Evolutionary conservation across 2,329 filamentous ascomycete genomes (phyloP).

Genomic region (Stagonosporopsis chrysanthemi): DNA sequence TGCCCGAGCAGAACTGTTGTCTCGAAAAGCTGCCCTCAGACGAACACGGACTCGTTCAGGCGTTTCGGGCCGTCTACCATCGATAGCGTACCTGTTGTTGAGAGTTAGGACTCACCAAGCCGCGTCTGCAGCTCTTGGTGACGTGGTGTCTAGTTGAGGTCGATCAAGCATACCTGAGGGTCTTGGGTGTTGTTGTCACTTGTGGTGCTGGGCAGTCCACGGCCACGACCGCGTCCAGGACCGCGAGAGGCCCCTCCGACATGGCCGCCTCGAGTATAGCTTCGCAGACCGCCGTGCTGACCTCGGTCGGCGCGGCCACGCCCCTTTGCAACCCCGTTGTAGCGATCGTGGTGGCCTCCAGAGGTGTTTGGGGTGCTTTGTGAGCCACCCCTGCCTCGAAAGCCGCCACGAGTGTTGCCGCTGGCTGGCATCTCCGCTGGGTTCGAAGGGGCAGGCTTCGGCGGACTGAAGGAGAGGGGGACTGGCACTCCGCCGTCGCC

Average conservation of each 20-base stretch:
- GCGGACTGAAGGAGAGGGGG: slow-evolving; percentile 17
- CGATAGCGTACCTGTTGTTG: neutral
- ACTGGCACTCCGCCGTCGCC: slow-evolving; percentile 48
- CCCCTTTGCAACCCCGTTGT: neutral
- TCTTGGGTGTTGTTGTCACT: neutral
- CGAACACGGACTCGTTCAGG: neutral
- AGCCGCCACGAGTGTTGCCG: neutral
- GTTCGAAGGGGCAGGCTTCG: slow-evolving; percentile 8
- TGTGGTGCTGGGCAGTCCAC: neutral
- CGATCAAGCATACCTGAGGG: slow-evolving; percentile 4
- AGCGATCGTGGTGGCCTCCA: neutral
- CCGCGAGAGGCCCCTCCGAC: neutral
- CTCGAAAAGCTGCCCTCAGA: neutral
- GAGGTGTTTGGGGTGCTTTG: neutral
- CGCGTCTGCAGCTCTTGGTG: neutral
- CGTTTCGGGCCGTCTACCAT: neutral
- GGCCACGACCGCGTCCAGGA: slow-evolving; percentile 6
- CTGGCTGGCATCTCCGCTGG: neutral
- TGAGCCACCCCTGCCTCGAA: slow-evolving; percentile 9
- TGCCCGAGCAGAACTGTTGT: slow-evolving; percentile 15
- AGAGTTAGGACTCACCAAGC: neutral
- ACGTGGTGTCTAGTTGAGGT: neutral
- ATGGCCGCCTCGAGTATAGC: slow-evolving; percentile 3
- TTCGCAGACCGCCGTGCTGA: neutral
- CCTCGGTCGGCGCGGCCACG: neutral